Evolutionary conservation across 2,329 filamentous ascomycete genomes (phyloP), one percentile per base, ranked within the genome.

Genomic region (Fusarium robinianum): DNA sequence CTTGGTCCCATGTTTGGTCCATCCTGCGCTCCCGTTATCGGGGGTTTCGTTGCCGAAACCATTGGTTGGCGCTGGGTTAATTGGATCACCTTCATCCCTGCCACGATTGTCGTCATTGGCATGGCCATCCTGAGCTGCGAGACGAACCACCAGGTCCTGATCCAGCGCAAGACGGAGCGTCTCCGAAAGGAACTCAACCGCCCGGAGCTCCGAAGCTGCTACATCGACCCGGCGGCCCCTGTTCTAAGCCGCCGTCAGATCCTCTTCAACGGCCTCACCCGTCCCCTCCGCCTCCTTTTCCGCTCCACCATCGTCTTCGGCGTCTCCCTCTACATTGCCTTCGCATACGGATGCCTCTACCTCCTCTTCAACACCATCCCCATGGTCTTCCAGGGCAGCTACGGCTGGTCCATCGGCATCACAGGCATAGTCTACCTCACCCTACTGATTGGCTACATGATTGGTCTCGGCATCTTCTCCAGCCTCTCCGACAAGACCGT

Each of bases 1-100:
- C 53, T 78, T 64, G 79, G 82, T 0, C 80, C 85, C 2, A 76
- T 84, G 14, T 76, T 79, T 6, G 81, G 81, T 1, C 76, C 76
- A 0, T 72, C 72, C 0, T 48, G 72, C 6, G 77, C 72, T 0
- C 76, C 76, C 1, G 52, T 79, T 10, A 67, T 74, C 6, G 76
- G 76, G 3, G 77, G 73, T 7, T 80, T 74, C 47, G 63, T 80
- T 5, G 67, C 72, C 2, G 65, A 76, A 29, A 70, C 67, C 2
- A 73, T 75, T 10, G 75, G 75, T 8, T 79, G 76, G 76, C 67
- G 75, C 9, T 79, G 78, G 76, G 66, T 72, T 5, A 72, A 71
- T 48, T 80, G 76, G 76, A 69, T 81, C 32, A 69, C 76, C 16
- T 65, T 80, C 37, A 79, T 81, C 44, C 73, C 65, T 40, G 56